Percentiles rank a stretch among this genome's conserved stretches.
Conservation (phyloP, 768 basidiomycete species). For the Lentinula aciculospora region DNA sequence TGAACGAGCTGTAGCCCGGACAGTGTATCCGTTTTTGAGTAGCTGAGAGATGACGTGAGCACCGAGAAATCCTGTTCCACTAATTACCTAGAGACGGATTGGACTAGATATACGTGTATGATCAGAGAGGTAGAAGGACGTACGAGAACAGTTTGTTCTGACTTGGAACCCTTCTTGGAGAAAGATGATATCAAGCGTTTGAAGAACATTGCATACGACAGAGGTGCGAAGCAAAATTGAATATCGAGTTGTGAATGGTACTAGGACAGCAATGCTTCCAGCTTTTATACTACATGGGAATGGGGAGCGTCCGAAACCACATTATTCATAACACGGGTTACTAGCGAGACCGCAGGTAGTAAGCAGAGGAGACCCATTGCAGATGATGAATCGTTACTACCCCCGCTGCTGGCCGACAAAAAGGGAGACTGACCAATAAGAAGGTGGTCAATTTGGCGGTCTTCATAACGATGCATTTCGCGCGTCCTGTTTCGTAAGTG, state of each 20-base stretch:
- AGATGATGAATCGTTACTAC: background rate
- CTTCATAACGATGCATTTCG: no score
- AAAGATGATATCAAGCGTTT: background rate
- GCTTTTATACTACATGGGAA: background rate
- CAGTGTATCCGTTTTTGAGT: constrained; percentile 5
- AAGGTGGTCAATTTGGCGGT: no score
- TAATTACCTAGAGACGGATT: constrained; percentile 5
- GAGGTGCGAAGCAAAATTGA: background rate
- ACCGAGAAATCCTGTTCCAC: constrained; percentile 6
- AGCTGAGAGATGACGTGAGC: constrained; percentile 2
- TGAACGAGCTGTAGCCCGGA: constrained; percentile 6
- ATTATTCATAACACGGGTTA: background rate
- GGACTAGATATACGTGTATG: background rate
- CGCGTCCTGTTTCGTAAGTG: no score
- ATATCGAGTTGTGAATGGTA: background rate
- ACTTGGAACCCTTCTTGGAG: background rate
- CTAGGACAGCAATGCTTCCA: background rate
- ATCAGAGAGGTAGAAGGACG: background rate
- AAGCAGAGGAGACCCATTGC: background rate
- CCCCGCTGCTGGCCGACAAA: background rate
- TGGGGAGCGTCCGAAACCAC: background rate
- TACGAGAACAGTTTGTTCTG: background rate
- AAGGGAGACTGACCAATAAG: no score
- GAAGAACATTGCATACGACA: background rate
- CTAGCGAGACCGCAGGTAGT: background rate